A percentile compares a stretch with the other conserved stretches of the same genome.
These are phyloP conservation scores for Batrachochytrium dendrobatidis DNA, from an alignment of 371 early-diverging fungal genomes.

Conservation along the genomic window DNA sequence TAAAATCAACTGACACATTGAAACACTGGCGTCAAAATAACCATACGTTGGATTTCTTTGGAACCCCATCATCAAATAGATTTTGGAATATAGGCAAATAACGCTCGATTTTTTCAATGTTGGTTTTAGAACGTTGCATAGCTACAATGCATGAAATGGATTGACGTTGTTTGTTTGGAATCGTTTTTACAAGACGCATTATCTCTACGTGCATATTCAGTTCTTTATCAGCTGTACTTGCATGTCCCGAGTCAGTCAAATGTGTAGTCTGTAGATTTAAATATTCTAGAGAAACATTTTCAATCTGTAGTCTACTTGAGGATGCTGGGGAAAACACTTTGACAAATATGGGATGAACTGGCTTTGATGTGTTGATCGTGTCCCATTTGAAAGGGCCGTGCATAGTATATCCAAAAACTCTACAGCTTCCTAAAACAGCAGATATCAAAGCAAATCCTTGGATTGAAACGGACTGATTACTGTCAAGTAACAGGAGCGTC, in stretches of 20 bases:
- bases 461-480: slow-evolving; percentile 46
- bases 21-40: too few species aligned
- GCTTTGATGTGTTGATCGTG: neutral
- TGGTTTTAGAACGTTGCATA: too few species aligned
- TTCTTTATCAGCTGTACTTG: neutral
- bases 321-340: neutral
- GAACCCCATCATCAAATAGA: neutral
- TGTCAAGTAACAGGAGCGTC: neutral
- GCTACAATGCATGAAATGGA: too few species aligned
- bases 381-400: slow-evolving; percentile 8
- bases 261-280: neutral
- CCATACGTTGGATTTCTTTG: neutral
- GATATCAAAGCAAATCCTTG: slow-evolving; percentile 44
- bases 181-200: too few species aligned
- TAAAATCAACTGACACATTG: slow-evolving; percentile 5
- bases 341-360: neutral
- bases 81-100: too few species aligned
- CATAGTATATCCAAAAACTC: slow-evolving; percentile 32
- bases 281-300: neutral
- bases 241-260: neutral
- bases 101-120: too few species aligned
- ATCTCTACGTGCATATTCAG: neutral
- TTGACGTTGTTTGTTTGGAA: too few species aligned
- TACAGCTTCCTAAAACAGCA: slow-evolving; percentile 37
- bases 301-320: neutral